These are phyloP conservation scores for Begonia loranthoides DNA, from an alignment of 306 rosid species.

Conservation along the genomic window DNA sequence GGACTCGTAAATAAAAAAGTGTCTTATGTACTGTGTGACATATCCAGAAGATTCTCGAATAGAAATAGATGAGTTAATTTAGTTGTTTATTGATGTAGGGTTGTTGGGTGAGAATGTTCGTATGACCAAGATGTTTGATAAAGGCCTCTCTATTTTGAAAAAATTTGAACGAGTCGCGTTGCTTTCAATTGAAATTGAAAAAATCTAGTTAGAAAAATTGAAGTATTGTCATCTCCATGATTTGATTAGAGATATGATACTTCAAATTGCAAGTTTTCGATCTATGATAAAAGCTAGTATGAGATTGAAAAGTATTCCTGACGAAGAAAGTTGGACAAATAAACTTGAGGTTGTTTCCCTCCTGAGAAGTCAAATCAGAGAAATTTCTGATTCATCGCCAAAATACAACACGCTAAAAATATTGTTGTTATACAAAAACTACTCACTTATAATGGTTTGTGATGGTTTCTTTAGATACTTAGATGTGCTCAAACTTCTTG, in stretches of 20 bases:
- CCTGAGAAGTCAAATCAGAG: neutral
- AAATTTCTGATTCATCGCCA: neutral
- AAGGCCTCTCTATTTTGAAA: conserved; percentile 6
- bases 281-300: neutral
- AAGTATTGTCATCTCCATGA: conserved; percentile 7
- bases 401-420: neutral
- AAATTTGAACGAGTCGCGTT: conserved; percentile 5
- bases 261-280: neutral
- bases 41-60: no score
- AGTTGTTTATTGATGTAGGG: conserved; percentile 7
- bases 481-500: neutral
- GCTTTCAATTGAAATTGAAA: no score
- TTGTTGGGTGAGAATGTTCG: conserved; percentile 10
- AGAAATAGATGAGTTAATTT: no score
- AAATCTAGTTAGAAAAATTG: neutral
- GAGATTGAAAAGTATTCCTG: neutral
- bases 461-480: neutral
- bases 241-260: conserved; percentile 5
- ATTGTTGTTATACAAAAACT: neutral
- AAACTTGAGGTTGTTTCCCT: neutral
- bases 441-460: neutral
- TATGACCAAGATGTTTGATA: conserved; percentile 1
- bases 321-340: neutral
- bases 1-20: no score
- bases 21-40: no score